Conservation (phyloP, 2,329 filamentous ascomycete genomes). For the Alternaria angustiovoidea region DNA sequence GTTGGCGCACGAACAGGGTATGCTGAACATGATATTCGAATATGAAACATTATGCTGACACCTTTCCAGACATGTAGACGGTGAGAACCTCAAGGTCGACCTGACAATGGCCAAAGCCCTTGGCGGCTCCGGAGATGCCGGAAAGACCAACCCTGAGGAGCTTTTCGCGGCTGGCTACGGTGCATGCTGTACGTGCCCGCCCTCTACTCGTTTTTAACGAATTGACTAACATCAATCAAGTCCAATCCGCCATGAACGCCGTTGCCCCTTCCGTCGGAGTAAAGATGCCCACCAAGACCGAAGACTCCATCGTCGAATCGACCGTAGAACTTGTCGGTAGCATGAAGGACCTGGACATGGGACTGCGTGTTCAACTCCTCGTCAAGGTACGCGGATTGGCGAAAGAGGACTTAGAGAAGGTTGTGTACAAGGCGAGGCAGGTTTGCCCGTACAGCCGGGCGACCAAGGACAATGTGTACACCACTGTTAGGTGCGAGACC, state of each 20-base stretch:
- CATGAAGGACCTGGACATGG: constrained; percentile 57
- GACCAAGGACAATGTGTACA: constrained; percentile 46
- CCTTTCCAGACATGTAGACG: constrained; percentile 38
- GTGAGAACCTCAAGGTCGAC: constrained; percentile 49
- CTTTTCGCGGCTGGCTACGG: constrained; percentile 60
- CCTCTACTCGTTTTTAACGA: accelerated
- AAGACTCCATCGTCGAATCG: constrained; percentile 52
- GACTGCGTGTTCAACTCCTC: constrained; percentile 55
- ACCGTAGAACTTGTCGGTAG: constrained; percentile 57
- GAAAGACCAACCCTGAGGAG: constrained; percentile 58
- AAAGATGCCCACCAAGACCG: constrained; percentile 51
- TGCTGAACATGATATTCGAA: not conserved
- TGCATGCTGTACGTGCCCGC: constrained; percentile 50
- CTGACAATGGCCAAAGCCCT: constrained; percentile 57
- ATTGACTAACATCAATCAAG: not conserved
- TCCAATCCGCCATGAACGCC: constrained; percentile 57
- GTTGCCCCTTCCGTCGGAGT: constrained; percentile 52
- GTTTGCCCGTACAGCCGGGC: constrained; percentile 49
- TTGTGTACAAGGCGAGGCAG: constrained; percentile 46
- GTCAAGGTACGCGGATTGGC: constrained; percentile 47
- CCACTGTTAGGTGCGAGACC: constrained; percentile 29
- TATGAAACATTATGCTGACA: not conserved
- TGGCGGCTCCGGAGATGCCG: constrained; percentile 51
- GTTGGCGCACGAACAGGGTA: constrained; percentile 51
- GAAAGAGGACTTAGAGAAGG: constrained; percentile 47